Evolutionary conservation across 768 basidiomycete genomes (phyloP).

Genomic region (Collybia sordida): DNA sequence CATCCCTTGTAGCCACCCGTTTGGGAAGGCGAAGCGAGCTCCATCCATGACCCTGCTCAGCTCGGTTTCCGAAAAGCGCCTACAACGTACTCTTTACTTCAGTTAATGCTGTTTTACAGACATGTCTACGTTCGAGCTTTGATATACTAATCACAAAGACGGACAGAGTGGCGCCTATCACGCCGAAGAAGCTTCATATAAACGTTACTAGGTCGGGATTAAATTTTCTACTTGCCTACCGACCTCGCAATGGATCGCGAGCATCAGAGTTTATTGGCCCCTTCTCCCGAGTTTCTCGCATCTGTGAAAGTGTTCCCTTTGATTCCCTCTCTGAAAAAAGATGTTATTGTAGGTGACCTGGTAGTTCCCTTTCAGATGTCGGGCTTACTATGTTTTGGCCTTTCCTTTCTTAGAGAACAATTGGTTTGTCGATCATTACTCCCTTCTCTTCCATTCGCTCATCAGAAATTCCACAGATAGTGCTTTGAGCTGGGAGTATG

Average conservation of each 20-base stretch:
- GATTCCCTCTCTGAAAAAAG: conserved; percentile 68
- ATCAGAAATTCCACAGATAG: conserved; percentile 46
- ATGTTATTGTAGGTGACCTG: conserved; percentile 56
- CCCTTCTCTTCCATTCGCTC: conserved; percentile 9
- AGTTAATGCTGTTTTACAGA: too few relatives aligned
- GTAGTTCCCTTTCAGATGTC: conserved; percentile 1
- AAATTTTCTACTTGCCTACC: background rate
- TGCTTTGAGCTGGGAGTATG: conserved; percentile 80
- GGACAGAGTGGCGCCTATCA: too few relatives aligned
- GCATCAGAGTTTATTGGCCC: conserved; percentile 46
- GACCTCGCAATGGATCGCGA: conserved; percentile 43
- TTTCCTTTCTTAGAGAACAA: conserved; percentile 39
- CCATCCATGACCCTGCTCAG: background rate
- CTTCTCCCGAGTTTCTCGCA: conserved; percentile 56
- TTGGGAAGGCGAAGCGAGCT: background rate
- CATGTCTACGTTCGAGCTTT: too few relatives aligned
- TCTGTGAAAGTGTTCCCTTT: conserved; percentile 79
- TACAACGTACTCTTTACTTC: too few relatives aligned
- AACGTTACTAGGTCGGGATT: too few relatives aligned
- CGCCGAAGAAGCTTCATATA: too few relatives aligned
- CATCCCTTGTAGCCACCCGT: background rate
- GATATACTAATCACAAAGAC: too few relatives aligned
- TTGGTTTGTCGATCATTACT: conserved; percentile 30
- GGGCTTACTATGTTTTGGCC: conserved; percentile 11
- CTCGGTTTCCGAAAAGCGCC: too few relatives aligned